These are phyloP conservation scores for Kodamaea hsintzibuensis DNA, from an alignment of 805 yeast genomes.

Conservation along the genomic window DNA sequence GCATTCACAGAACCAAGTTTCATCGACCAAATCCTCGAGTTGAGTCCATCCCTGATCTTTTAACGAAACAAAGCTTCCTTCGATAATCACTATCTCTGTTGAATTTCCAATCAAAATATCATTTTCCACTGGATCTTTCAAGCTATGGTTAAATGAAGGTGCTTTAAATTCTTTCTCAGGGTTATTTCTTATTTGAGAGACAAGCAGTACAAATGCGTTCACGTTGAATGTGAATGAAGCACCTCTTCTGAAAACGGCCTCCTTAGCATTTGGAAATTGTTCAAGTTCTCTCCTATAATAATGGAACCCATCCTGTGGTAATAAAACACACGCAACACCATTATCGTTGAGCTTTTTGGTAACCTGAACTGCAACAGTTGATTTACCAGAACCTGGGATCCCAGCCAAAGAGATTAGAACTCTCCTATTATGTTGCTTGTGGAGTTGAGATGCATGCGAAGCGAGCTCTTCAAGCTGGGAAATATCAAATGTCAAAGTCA, in stretches of 20 bases:
- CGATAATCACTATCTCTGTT: conserved; percentile 22
- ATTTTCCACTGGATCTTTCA: conserved; percentile 26
- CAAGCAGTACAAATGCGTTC: conserved; percentile 14
- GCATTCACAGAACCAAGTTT: conserved; percentile 21
- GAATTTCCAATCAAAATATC: conserved; percentile 21
- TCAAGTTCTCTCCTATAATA: conserved; percentile 32
- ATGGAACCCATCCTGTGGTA: conserved; percentile 46
- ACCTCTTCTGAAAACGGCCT: conserved; percentile 70
- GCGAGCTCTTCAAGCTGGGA: conserved; percentile 2
- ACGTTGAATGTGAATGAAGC: conserved; percentile 87
- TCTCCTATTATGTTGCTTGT: conserved; percentile 27
- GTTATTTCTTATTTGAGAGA: conserved; percentile 8
- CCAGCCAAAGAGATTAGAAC: conserved; percentile 66
- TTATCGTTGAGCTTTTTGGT: conserved; percentile 25
- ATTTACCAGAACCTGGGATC: conserved; percentile 84
- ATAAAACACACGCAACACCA: conserved; percentile 19
- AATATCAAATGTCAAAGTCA: background rate
- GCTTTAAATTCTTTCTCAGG: conserved; percentile 21
- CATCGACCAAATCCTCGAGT: conserved; percentile 19
- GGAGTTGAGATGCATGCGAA: conserved; percentile 1
- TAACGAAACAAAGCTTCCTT: conserved; percentile 28
- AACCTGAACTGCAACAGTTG: conserved; percentile 59
- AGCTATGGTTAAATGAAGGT: conserved; percentile 29
- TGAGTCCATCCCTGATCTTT: conserved; percentile 22
- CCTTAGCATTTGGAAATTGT: conserved; percentile 51